Conservation (phyloP, 139 green algal species). For the Chloropicon primus region DNA sequence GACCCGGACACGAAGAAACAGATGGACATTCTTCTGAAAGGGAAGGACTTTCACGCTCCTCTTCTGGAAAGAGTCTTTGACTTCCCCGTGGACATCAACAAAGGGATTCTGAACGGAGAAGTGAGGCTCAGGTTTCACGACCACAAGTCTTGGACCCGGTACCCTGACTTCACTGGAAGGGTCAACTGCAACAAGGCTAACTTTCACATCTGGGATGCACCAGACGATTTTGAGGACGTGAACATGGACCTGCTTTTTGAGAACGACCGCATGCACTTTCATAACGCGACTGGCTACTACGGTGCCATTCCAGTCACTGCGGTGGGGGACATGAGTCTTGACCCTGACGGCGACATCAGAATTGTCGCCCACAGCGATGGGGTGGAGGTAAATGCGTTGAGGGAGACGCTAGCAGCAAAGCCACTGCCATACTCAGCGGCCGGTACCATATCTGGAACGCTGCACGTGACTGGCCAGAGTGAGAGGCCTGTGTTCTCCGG, state of each 20-base stretch:
- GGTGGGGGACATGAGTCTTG: slow-evolving; percentile 79
- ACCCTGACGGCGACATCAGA: slow-evolving; percentile 30
- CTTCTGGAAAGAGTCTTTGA: slow-evolving; percentile 73
- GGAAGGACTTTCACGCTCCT: slow-evolving; percentile 50
- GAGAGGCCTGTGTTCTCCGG: slow-evolving; percentile 75
- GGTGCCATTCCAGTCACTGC: slow-evolving; percentile 48
- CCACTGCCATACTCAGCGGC: slow-evolving; percentile 57
- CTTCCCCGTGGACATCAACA: slow-evolving; percentile 78
- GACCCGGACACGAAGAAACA: slow-evolving; percentile 16
- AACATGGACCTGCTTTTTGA: slow-evolving; percentile 85
- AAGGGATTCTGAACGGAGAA: slow-evolving; percentile 49
- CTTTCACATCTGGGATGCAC: slow-evolving; percentile 92
- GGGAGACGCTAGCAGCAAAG: slow-evolving; percentile 62
- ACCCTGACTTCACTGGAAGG: slow-evolving; percentile 52
- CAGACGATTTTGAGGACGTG: slow-evolving; percentile 61
- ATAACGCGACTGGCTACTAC: slow-evolving; percentile 63
- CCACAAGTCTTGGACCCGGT: slow-evolving; percentile 41
- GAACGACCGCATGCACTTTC: slow-evolving; percentile 75
- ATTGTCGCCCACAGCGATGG: slow-evolving; percentile 11
- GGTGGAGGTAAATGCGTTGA: slow-evolving; percentile 78
- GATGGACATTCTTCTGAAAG: slow-evolving; percentile 33
- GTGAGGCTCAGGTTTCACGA: slow-evolving; percentile 41
- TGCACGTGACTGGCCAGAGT: slow-evolving; percentile 77
- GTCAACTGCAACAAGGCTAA: slow-evolving; percentile 22
- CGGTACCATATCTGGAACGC: slow-evolving; percentile 57